Evolutionary conservation across 768 basidiomycete genomes (phyloP).

Genomic region (Termitomyces bulborhizus): DNA sequence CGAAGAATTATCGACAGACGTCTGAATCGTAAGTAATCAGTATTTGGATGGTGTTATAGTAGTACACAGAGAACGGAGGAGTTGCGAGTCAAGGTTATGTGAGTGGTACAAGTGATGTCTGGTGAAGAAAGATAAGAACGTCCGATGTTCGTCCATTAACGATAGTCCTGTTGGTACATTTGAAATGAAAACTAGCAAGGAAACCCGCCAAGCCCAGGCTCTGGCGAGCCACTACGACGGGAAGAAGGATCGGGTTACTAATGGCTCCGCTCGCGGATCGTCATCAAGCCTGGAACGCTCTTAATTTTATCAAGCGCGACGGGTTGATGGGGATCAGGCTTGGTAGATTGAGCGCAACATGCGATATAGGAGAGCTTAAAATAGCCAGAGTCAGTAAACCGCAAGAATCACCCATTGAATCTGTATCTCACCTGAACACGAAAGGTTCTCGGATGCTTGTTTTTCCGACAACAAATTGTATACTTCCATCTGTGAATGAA

Average conservation of each 20-base stretch:
- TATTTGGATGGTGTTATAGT: not conserved
- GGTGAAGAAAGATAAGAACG: not conserved
- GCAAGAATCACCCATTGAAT: not conserved
- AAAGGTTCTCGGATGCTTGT: conserved; percentile 33
- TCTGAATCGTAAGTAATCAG: not conserved
- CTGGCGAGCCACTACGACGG: no score
- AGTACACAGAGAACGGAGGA: not conserved
- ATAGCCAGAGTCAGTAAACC: not conserved
- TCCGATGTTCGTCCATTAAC: not conserved
- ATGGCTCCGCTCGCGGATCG: conserved; percentile 44
- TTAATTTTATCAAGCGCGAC: conserved; percentile 55
- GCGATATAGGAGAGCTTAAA: conserved; percentile 59
- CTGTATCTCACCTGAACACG: conserved; percentile 49
- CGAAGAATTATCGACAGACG: not conserved
- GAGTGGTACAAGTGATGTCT: not conserved
- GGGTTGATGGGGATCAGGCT: conserved; percentile 52
- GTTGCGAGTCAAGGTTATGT: not conserved
- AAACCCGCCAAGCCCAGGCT: not conserved
- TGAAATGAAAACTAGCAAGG: not conserved
- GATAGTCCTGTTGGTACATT: not conserved
- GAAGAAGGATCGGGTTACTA: conserved; percentile 1
- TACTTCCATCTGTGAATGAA: conserved; percentile 51
- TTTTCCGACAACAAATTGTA: conserved; percentile 50
- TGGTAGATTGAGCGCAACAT: conserved; percentile 44
- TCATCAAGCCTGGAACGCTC: conserved; percentile 72